Evolutionary conservation across 768 basidiomycete genomes (phyloP).

Genomic region (Candolleomyces efflorescens): DNA sequence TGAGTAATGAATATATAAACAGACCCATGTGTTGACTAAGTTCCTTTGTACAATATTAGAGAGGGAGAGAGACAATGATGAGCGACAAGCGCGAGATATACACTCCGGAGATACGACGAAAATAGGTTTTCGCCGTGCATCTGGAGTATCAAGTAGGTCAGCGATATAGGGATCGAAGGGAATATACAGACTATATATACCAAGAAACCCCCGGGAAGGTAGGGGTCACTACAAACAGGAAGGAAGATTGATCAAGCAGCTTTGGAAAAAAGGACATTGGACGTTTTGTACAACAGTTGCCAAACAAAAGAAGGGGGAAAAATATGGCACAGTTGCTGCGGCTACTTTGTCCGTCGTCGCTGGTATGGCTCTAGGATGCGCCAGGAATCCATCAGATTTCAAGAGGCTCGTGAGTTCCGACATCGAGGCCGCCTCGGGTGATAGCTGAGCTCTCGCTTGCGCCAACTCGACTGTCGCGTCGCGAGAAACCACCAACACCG

Average conservation of each 20-base stretch:
- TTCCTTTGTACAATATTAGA: not conserved
- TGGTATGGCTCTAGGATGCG: slow-evolving; percentile 42
- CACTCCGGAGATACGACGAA: not conserved
- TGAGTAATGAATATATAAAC: not conserved
- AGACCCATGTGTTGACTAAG: not conserved
- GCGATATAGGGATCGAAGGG: not conserved
- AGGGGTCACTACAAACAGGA: not conserved
- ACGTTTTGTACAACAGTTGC: not conserved
- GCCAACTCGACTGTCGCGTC: slow-evolving; percentile 56
- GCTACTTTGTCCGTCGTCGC: slow-evolving; percentile 34
- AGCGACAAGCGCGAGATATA: not conserved
- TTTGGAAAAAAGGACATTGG: not conserved
- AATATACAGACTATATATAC: slow-evolving; percentile 2
- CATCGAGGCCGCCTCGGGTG: slow-evolving; percentile 70
- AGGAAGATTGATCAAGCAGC: not conserved
- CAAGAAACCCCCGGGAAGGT: not conserved
- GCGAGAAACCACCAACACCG: slow-evolving; percentile 68
- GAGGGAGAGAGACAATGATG: not conserved
- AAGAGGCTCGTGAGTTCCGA: slow-evolving; percentile 81
- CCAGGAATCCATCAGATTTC: slow-evolving; percentile 61
- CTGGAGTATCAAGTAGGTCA: not conserved
- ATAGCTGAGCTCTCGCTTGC: slow-evolving; percentile 38
- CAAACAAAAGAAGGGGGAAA: not conserved
- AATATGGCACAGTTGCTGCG: not conserved
- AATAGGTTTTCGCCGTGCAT: not conserved